Evolutionary conservation across 805 yeast genomes (phyloP), one percentile per base, ranked within the genome.

Genomic region (Starmerella khaoyaiensis): DNA sequence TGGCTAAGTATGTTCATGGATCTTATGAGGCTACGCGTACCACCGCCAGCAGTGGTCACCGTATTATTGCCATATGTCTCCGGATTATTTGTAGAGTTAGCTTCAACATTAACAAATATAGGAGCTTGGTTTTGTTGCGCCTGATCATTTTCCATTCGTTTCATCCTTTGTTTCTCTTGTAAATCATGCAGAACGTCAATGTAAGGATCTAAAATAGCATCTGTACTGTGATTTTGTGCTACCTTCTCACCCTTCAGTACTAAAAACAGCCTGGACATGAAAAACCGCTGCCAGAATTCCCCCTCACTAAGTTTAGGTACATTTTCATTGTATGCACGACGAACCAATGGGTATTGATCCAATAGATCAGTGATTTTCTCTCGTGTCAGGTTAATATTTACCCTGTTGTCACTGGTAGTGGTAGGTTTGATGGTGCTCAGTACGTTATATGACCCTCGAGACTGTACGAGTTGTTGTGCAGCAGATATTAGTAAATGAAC

Each of bases 271-370:
- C 83, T 79, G 0, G 96, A 84, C 51, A 82, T 76, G 65, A 90
- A 90, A 52, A 90, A 90, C 44, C 96, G 64, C 9, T 94, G 82
- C 98, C 98, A 90, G 51, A 90, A 90, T 53, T 80, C 94, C 28
- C 87, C 86, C 55, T 90, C 97, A 33, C 72, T 69, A 36, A 90
- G 66, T 44, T 77, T 76, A 1, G 97, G 98, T 4, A 90, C 98
- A 40, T 76, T 76, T 37, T 90, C 98, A 41, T 73, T 76, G 53
- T 80, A 90, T 0, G 97, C 97, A 45, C 71, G 73, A 42, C 81
- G 73, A 19, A 90, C 93, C 26, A 86, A 73, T 0, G 98, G 98
- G 53, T 87, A 90, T 41, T 87, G 94, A 35, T 76, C 81, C 55
- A 90, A 86, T 17, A 90, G 83, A 45, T 79, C 93, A 39, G 73